Evolutionary conservation across 2,329 filamentous ascomycete species (phyloP).

Genomic region (Aspergillus eucalypticola): DNA sequence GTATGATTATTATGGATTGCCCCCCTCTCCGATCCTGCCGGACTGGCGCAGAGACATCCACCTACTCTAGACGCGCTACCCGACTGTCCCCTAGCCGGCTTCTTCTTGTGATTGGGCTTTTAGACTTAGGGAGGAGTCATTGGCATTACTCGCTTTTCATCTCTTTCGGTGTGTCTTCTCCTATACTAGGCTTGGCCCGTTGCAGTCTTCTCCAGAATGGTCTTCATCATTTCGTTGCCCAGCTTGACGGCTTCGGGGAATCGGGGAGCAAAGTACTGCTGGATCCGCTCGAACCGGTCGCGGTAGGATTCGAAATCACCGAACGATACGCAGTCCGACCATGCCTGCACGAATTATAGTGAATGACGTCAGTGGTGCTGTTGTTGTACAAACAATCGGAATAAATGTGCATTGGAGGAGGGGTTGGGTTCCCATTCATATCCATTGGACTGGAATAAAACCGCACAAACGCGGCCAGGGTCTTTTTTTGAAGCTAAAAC

Average conservation of each 20-base stretch:
- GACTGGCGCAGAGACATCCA: background rate
- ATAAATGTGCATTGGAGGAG: background rate
- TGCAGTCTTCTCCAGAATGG: slow-evolving; percentile 77
- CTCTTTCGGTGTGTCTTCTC: background rate
- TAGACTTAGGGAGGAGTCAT: background rate
- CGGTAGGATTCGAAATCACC: slow-evolving; percentile 92
- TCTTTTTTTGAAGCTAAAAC: background rate
- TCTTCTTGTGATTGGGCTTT: background rate
- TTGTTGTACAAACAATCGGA: background rate
- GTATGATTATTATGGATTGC: background rate
- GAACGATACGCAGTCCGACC: slow-evolving; percentile 89
- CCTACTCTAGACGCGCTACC: background rate
- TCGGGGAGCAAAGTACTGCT: slow-evolving; percentile 85
- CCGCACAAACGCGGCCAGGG: background rate
- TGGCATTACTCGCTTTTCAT: background rate
- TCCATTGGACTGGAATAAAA: background rate
- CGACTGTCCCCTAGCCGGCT: background rate
- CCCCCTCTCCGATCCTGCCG: slow-evolving; percentile 27
- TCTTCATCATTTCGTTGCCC: slow-evolving; percentile 96
- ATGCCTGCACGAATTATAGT: slow-evolving; percentile 57
- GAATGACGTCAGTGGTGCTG: slow-evolving; percentile 10
- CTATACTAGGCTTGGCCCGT: slow-evolving; percentile 11
- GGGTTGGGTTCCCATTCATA: background rate
- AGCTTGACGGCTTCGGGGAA: slow-evolving; percentile 85
- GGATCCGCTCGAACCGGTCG: slow-evolving; percentile 86